These are phyloP conservation scores for Gracilaria vermiculophylla DNA, from an alignment of 23 red algal genomes.

Conservation along the genomic window DNA sequence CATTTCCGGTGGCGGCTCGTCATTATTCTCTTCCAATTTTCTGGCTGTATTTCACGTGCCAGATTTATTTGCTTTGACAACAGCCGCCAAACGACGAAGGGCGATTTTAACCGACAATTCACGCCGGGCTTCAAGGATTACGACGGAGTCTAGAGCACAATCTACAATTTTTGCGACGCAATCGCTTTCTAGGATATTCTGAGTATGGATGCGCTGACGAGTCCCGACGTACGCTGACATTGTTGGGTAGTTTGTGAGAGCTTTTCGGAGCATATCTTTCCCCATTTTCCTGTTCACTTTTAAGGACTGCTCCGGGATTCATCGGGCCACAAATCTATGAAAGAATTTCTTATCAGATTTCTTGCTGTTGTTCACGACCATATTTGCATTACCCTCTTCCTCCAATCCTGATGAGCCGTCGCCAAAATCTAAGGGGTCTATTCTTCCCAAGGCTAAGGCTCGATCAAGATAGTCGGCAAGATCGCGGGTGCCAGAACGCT, in stretches of 20 bases:
- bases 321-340: not conserved
- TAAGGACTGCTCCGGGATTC: not conserved
- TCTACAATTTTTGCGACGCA: not conserved
- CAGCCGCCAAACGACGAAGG: not conserved
- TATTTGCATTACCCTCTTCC: not conserved
- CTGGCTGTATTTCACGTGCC: not conserved
- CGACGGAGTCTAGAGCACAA: not conserved
- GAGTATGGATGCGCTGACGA: not conserved
- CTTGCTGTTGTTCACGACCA: not conserved
- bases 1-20: not conserved
- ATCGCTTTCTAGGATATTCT: not conserved
- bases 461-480: no score
- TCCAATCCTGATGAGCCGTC: not conserved
- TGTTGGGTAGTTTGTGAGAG: constrained; percentile 9
- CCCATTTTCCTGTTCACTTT: not conserved
- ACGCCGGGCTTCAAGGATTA: not conserved
- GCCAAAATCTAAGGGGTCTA: not conserved
- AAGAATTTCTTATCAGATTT: not conserved
- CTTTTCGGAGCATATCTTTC: not conserved
- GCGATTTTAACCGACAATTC: not conserved
- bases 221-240: not conserved
- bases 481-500: no score
- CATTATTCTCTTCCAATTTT: not conserved
- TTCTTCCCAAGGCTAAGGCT: no score
- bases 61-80: not conserved